These are phyloP conservation scores for Aschersonia sp. DNA, from an alignment of 2,329 filamentous ascomycete genomes.

Conservation along the genomic window DNA sequence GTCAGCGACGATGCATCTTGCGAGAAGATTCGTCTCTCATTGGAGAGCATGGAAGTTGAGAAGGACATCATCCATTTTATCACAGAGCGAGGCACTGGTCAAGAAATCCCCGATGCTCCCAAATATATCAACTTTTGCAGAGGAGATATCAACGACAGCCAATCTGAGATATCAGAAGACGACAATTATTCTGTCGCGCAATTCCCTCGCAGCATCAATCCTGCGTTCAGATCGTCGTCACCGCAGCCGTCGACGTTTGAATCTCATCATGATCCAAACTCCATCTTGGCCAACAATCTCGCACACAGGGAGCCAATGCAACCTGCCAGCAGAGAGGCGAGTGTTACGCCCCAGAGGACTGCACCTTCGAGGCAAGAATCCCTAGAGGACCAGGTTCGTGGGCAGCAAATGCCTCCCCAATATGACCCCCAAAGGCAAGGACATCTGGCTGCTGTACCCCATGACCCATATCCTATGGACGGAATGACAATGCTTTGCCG, in stretches of 20 bases:
- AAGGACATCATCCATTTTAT: slow-evolving; percentile 89
- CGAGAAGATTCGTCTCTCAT: slow-evolving; percentile 83
- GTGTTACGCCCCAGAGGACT: slow-evolving; percentile 33
- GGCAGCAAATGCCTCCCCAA: slow-evolving; percentile 9
- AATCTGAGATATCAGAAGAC: slow-evolving; percentile 74
- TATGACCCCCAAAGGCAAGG: slow-evolving; percentile 40
- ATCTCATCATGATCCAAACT: slow-evolving; percentile 79
- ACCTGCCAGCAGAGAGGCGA: slow-evolving; percentile 33
- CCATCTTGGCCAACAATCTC: slow-evolving; percentile 55
- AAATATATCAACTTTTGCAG: slow-evolving; percentile 99
- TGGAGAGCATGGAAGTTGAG: slow-evolving; percentile 93
- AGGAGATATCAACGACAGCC: slow-evolving; percentile 66
- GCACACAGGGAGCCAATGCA: slow-evolving; percentile 37
- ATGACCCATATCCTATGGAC: slow-evolving; percentile 87
- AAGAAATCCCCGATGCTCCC: slow-evolving; percentile 92
- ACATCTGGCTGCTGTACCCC: slow-evolving; percentile 57
- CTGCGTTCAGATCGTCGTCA: slow-evolving; percentile 87
- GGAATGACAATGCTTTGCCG: slow-evolving; percentile 97
- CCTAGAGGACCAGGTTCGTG: slow-evolving; percentile 8
- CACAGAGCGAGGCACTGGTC: slow-evolving; percentile 74
- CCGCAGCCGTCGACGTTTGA: slow-evolving; percentile 88
- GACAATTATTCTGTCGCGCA: slow-evolving; percentile 89
- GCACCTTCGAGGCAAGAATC: slow-evolving; percentile 6
- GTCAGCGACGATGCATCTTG: slow-evolving; percentile 95
- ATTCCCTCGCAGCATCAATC: slow-evolving; percentile 89